Evolutionary conservation across 768 basidiomycete species (phyloP).

Genomic region (Hypsizygus marmoreus): DNA sequence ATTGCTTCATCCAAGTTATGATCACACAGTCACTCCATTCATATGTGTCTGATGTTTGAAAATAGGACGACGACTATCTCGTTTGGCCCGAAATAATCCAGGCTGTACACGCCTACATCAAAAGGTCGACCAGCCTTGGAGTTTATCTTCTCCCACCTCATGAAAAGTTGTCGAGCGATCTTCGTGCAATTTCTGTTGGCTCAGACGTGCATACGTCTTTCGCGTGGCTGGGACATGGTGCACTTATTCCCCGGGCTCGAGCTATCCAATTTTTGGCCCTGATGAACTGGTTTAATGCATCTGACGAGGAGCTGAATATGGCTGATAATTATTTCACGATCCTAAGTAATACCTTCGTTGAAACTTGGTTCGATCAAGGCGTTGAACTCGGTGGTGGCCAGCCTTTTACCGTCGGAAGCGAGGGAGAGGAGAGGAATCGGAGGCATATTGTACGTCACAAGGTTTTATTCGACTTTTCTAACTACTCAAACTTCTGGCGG

Average conservation of each 20-base stretch:
- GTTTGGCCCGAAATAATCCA: slow-evolving; percentile 58
- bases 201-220: slow-evolving; percentile 52
- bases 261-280: slow-evolving; percentile 51
- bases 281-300: slow-evolving; percentile 42
- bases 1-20: slow-evolving; percentile 64
- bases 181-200: slow-evolving; percentile 43
- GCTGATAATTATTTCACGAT: slow-evolving; percentile 73
- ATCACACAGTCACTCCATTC: background rate
- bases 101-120: slow-evolving; percentile 45
- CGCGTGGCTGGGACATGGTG: slow-evolving; percentile 69
- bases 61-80: slow-evolving; percentile 75
- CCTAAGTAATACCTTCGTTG: slow-evolving; percentile 54
- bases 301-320: slow-evolving; percentile 58
- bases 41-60: slow-evolving; percentile 5
- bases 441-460: slow-evolving; percentile 53
- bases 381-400: slow-evolving; percentile 59
- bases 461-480: background rate
- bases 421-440: slow-evolving; percentile 60
- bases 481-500: slow-evolving; percentile 3
- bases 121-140: slow-evolving; percentile 22
- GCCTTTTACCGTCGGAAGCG: slow-evolving; percentile 60
- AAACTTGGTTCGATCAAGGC: slow-evolving; percentile 67
- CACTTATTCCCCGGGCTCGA: slow-evolving; percentile 48
- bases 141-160: slow-evolving; percentile 63
- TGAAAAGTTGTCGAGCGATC: slow-evolving; percentile 56